phyloP scores from a whole-genome alignment of 2,329 filamentous ascomycete species.

The Drechslera avenae region DNA sequence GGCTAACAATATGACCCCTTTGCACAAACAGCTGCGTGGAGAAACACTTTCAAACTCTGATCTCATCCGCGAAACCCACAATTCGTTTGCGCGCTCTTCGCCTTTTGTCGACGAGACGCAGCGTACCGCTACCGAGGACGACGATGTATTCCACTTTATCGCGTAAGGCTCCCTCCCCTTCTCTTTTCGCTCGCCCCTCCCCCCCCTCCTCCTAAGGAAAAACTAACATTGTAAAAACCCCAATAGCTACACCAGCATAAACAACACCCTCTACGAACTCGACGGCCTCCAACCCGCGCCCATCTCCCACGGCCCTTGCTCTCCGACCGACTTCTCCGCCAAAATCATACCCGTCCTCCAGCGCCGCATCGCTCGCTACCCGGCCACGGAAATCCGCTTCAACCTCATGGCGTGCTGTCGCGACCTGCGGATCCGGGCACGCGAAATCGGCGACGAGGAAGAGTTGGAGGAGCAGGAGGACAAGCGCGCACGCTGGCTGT shows the following conservation, averaged over 20 bases:
- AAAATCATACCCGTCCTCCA: constrained; percentile 88
- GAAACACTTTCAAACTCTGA: constrained; percentile 72
- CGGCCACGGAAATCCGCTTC: constrained; percentile 86
- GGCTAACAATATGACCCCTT: constrained; percentile 4
- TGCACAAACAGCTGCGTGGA: constrained; percentile 62
- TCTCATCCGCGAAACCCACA: constrained; percentile 71
- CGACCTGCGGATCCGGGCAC: constrained; percentile 77
- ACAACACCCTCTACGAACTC: constrained; percentile 85
- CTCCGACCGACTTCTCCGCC: constrained; percentile 71
- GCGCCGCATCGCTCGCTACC: constrained; percentile 82
- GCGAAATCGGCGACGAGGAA: constrained; percentile 82
- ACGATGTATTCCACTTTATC: constrained; percentile 97
- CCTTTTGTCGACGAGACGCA: constrained; percentile 94
- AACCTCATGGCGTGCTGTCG: constrained; percentile 92
- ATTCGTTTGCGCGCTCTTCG: constrained; percentile 84
- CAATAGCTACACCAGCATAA: constrained; percentile 75
- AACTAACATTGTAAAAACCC: constrained; percentile 8
- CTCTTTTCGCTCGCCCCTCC: background rate
- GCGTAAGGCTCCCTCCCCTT: constrained; percentile 53
- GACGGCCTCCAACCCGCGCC: constrained; percentile 93
- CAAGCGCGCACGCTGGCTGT: constrained; percentile 86
- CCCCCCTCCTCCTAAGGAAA: background rate
- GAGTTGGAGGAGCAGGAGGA: constrained; percentile 77
- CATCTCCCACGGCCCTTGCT: constrained; percentile 82
- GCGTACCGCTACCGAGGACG: constrained; percentile 70